Evolutionary conservation across 148 eudicot genomes (phyloP), one percentile per base, ranked within the genome.

Genomic region (Spergularia marina): DNA sequence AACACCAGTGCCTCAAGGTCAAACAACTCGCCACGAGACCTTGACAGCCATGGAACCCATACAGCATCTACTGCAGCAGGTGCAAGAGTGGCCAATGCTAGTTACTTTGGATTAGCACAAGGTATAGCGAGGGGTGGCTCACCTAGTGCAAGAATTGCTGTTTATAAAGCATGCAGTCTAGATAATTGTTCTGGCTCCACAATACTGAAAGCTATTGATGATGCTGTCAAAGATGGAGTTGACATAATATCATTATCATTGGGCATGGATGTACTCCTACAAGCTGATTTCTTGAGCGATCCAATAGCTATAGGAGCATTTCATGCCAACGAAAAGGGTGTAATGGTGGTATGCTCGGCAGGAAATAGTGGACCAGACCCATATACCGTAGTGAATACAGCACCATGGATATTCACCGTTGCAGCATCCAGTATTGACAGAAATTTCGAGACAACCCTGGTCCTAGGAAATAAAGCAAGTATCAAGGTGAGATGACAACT

Each of bases 21-120:
- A 47, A 53, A 53, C 10, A 83, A 73, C 55, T 81, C 95, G 23
- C 83, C 95, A 34, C 81, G 95, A 65, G 95, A 90, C 53, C 72
- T 20, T 6, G 83, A 81, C 13, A 78, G 92, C 57, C 95, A 90
- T 54, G 95, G 95, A 12, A 90, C 90, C 12, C 91, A 90, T 74
- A 85, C 89, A n/a, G 77, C 95, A 40, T 90, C 94, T 0, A 90
- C 75, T 14, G 94, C 90, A 79, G 90, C 82, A 4, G 95, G 95
- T 4, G 72, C 76, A 34, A 25, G 41, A 10, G 87, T 90, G 7
- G 64, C 62, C 11, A 83, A 82, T 62, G 90, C 95, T 25, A 86
- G 84, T 77, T 90, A 86, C 89, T 80, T 78, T 54, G 90, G 89
- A 55, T 78, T 90, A 13, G 95, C 87, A 52, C 34, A 11, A 30